Evolutionary conservation across 2,329 filamentous ascomycete genomes (phyloP).

Genomic region (Nectriaceae sp.): DNA sequence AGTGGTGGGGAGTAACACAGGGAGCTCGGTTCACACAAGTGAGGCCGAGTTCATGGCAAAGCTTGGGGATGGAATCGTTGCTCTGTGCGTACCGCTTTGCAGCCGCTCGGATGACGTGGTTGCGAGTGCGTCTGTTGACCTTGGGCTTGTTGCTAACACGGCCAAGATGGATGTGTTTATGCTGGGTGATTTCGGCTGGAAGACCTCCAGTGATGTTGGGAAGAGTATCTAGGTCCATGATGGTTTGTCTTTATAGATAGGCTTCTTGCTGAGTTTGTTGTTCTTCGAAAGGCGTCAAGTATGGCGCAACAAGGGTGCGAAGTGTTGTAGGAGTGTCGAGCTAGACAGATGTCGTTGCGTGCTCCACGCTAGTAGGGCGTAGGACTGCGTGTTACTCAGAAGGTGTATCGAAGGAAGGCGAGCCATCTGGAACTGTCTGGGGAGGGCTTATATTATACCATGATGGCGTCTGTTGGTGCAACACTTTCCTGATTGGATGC

Average conservation of each 20-base stretch:
- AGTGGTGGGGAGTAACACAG: too few species aligned
- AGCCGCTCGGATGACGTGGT: constrained; percentile 33
- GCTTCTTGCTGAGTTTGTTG: constrained; percentile 1
- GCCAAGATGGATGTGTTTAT: constrained; percentile 20
- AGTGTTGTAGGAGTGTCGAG: constrained; percentile 3
- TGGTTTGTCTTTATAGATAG: constrained; percentile 12
- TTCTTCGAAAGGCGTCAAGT: constrained; percentile 20
- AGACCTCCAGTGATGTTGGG: constrained; percentile 24
- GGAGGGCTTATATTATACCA: constrained; percentile 21
- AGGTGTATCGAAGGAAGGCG: constrained; percentile 17
- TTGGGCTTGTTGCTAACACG: constrained; percentile 11
- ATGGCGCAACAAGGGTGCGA: constrained; percentile 18
- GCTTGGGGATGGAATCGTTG: constrained; percentile 7
- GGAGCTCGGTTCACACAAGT: constrained; percentile 16
- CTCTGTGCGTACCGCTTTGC: constrained; percentile 32
- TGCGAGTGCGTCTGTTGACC: constrained; percentile 23
- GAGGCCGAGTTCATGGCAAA: constrained; percentile 24
- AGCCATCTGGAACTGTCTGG: constrained; percentile 22
- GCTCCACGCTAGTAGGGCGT: constrained; percentile 21
- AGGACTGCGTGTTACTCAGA: constrained; percentile 1
- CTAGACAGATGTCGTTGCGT: constrained; percentile 20
- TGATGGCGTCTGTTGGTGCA: constrained; percentile 18
- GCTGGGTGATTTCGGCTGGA: constrained; percentile 15
- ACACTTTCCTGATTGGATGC: constrained; percentile 20
- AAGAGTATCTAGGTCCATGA: constrained; percentile 20